Conservation (phyloP, 2,329 filamentous ascomycete species). For the Fusarium redolens region DNA sequence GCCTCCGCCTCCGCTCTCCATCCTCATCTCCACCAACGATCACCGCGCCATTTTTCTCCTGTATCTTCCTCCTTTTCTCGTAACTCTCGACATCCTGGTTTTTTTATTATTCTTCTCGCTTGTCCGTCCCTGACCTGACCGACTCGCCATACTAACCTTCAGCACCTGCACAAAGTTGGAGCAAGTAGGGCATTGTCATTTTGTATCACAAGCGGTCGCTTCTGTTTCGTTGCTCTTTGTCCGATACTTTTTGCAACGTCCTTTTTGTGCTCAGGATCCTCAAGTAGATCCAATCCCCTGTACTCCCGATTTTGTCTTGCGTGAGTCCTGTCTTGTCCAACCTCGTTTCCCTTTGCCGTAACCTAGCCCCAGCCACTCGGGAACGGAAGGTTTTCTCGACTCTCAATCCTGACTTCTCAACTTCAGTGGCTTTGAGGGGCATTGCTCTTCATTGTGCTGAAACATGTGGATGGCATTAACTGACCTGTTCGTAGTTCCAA, state of each 20-base stretch:
- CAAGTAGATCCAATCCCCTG: conserved; percentile 42
- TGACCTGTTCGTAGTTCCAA: conserved; percentile 29
- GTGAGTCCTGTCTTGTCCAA: conserved; percentile 40
- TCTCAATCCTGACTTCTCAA: neutral
- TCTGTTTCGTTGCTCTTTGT: conserved; percentile 33
- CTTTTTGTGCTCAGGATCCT: conserved; percentile 40
- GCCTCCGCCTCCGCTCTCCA: conserved; percentile 26
- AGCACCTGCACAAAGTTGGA: conserved; percentile 1
- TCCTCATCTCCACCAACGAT: conserved; percentile 31
- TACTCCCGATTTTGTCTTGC: conserved; percentile 40
- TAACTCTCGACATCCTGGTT: conserved; percentile 36
- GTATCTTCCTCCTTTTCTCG: conserved; percentile 28
- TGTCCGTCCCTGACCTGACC: conserved; percentile 7
- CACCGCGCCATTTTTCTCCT: conserved; percentile 30
- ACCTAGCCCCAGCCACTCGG: conserved; percentile 31
- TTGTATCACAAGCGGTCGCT: conserved; percentile 26
- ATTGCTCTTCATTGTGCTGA: neutral
- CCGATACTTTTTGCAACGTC: conserved; percentile 33
- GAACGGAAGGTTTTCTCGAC: conserved; percentile 8
- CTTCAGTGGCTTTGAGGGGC: neutral
- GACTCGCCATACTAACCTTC: conserved; percentile 25
- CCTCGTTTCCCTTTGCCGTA: conserved; percentile 22
- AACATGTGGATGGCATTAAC: conserved; percentile 15
- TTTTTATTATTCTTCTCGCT: conserved; percentile 7
- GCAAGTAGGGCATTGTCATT: conserved; percentile 10